Conservation (phyloP, 2,329 filamentous ascomycete species). For the Dothiorella sarmentorum region DNA sequence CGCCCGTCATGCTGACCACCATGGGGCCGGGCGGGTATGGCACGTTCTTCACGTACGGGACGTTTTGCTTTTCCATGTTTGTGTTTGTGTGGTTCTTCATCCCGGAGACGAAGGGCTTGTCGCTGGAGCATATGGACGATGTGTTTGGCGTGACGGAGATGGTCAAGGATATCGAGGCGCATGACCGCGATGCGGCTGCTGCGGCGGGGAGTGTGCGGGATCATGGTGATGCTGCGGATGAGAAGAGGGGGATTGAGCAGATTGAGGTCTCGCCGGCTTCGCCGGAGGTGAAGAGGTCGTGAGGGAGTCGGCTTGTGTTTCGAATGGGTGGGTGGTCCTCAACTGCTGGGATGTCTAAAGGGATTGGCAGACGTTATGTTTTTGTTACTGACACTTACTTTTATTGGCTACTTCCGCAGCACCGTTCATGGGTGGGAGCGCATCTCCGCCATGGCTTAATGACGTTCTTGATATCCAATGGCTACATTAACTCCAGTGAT, state of each 20-base stretch:
- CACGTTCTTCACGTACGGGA: slow-evolving; percentile 67
- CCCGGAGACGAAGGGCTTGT: slow-evolving; percentile 67
- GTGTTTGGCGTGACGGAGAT: slow-evolving; percentile 60
- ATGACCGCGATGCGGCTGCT: neutral
- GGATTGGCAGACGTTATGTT: too few relatives aligned
- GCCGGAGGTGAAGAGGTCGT: neutral
- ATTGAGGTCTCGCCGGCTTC: neutral
- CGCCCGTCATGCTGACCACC: slow-evolving; percentile 63
- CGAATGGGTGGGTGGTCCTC: too few relatives aligned
- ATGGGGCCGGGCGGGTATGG: slow-evolving; percentile 45
- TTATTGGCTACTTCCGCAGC: too few relatives aligned
- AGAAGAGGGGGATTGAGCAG: slow-evolving; percentile 12
- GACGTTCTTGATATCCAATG: too few relatives aligned
- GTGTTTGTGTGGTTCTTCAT: slow-evolving; percentile 65
- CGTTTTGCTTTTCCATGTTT: slow-evolving; percentile 63
- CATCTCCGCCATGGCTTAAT: too few relatives aligned
- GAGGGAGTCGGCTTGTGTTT: neutral
- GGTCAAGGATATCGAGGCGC: slow-evolving; percentile 19
- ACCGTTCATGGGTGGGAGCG: too few relatives aligned
- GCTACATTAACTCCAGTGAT: too few relatives aligned
- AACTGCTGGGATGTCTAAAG: too few relatives aligned
- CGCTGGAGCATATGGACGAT: slow-evolving; percentile 64
- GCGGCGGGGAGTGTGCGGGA: too few relatives aligned
- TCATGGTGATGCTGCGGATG: too few relatives aligned
- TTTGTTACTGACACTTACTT: too few relatives aligned